Evolutionary conservation across 805 yeast species (phyloP).

Genomic region (Candida multigemmis): DNA sequence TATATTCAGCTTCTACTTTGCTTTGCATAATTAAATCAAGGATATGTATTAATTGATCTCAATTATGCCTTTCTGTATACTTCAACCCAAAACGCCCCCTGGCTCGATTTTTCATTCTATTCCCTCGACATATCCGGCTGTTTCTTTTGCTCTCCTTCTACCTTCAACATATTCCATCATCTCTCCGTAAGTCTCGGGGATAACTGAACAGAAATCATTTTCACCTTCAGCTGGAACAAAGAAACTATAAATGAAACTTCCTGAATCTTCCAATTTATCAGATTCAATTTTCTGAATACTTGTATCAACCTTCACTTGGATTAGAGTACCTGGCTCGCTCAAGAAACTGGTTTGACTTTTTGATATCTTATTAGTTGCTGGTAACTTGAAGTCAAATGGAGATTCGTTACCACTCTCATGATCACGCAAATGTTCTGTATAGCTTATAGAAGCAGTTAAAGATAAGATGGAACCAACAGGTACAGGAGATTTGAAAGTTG

Average conservation of each 20-base stretch:
- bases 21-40: too few species aligned
- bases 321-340: conserved; percentile 73
- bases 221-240: conserved; percentile 54
- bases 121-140: conserved; percentile 56
- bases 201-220: conserved; percentile 49
- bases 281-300: conserved; percentile 61
- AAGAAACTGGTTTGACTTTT: conserved; percentile 48
- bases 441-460: conserved; percentile 74
- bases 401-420: conserved; percentile 16
- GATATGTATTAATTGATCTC: too few species aligned
- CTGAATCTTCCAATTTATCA: conserved; percentile 59
- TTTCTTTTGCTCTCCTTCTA: conserved; percentile 79
- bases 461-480: conserved; percentile 90
- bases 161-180: conserved; percentile 91
- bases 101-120: too few species aligned
- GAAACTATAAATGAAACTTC: conserved; percentile 83
- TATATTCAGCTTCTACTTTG: too few species aligned
- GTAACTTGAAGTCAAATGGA: conserved; percentile 43
- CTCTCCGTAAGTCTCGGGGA: conserved; percentile 83
- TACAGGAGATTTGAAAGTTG: conserved; percentile 89
- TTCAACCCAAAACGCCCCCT: too few species aligned
- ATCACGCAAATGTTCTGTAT: conserved; percentile 71
- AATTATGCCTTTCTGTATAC: too few species aligned
- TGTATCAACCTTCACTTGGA: conserved; percentile 86
- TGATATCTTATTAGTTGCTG: conserved; percentile 49